A percentile compares a stretch with the other conserved stretches of the same genome.
phyloP scores from a whole-genome alignment of 2,329 filamentous ascomycete genomes.

The Alternaria alternata region DNA sequence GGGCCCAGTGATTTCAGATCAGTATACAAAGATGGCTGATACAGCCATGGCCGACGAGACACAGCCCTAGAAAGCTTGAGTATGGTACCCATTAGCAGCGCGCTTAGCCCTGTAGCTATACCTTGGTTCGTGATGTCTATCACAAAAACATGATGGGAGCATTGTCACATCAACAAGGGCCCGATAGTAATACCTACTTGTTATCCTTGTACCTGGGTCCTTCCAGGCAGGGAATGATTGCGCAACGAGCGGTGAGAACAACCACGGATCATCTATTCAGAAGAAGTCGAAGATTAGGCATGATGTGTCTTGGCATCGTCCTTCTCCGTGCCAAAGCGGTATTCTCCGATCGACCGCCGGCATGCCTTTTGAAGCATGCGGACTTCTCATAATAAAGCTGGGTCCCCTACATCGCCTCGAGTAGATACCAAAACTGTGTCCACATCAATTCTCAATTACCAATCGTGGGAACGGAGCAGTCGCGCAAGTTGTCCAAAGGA shows the following conservation, averaged over 20 bases:
- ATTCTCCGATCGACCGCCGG: slow-evolving; percentile 1
- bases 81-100: not conserved
- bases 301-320: slow-evolving; percentile 1
- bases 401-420: not conserved
- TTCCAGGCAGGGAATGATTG: not conserved
- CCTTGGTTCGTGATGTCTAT: not conserved
- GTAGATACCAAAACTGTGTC: not conserved
- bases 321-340: slow-evolving; percentile 1
- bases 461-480: not conserved
- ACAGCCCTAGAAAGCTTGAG: not conserved
- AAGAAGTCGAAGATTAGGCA: not conserved
- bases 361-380: not conserved
- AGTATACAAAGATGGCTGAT: not conserved
- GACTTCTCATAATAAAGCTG: not conserved
- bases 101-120: not conserved
- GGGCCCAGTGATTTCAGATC: not conserved
- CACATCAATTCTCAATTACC: not conserved
- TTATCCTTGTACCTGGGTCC: not conserved
- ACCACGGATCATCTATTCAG: not conserved
- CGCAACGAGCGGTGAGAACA: not conserved
- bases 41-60: not conserved
- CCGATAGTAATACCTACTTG: not conserved
- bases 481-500: slow-evolving; percentile 1
- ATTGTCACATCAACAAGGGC: not conserved
- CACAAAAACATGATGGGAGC: not conserved